Evolutionary conservation across 768 basidiomycete species (phyloP), one percentile per base, ranked within the genome.

Genomic region (Agaricus sinodeliciosus): DNA sequence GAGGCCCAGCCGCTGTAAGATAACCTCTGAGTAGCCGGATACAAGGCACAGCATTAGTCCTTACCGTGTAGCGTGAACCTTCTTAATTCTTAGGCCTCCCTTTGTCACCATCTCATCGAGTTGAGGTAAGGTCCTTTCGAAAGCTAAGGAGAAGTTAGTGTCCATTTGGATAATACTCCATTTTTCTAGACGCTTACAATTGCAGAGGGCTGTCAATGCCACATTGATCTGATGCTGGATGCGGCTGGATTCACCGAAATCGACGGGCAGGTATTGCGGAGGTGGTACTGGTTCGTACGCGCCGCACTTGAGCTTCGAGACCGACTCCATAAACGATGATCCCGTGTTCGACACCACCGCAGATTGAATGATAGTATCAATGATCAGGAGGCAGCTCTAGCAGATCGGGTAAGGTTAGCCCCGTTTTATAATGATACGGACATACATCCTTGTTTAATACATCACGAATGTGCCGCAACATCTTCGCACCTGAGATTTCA

Each of bases 171-270:
- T 27, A 18, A 13, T 13, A 7, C 28, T 13, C 15, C 16, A 12
- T 13, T 13, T 19, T 3, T 19, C 34, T 4, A 36, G 34, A 15
- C 9, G 40, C 64, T 57, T 56, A 70, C 69, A 58, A 43, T 69
- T 69, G 60, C 68, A 71, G 26, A 68, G 58, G 15, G 68, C 66
- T 31, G 68, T 70, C 40, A 71, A 55, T 15, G 63, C 66, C 16
- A 71, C 71, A 49, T 69, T 70, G 49, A 70, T 64, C 44, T 65
- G 65, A 58, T 71, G 68, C 57, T 68, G 68, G 22, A 66, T 68
- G 31, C 67, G 67, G 41, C 67, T 67, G 11, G 69, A 63, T 37
- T 72, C 67, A 11, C 71, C 70, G 46, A 71, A 72, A 57, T 72
- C 67, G n/a, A 63, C 64, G 12, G 70, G 70, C 25, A 72, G 58